These are phyloP conservation scores for Boletus sp. DNA, from an alignment of 768 basidiomycete genomes.

Conservation along the genomic window DNA sequence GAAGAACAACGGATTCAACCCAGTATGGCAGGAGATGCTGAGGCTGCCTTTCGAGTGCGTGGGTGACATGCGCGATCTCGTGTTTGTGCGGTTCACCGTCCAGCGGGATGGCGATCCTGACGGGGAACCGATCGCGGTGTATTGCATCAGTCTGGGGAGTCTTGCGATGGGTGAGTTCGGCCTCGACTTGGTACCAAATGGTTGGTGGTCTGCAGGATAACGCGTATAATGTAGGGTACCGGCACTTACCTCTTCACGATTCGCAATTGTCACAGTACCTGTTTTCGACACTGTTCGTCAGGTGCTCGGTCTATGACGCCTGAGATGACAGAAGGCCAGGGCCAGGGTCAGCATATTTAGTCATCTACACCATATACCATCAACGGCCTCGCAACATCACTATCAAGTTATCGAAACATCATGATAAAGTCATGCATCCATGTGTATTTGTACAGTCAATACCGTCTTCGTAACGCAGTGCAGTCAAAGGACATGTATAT, in stretches of 20 bases:
- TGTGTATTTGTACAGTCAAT: not conserved
- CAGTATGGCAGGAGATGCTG: slow-evolving; percentile 74
- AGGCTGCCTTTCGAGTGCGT: slow-evolving; percentile 73
- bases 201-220: not conserved
- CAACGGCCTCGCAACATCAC: too few relatives aligned
- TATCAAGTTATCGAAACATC: too few relatives aligned
- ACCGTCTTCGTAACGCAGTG: too few relatives aligned
- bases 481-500: too few relatives aligned
- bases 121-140: slow-evolving; percentile 66
- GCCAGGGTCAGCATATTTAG: too few relatives aligned
- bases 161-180: slow-evolving; percentile 64
- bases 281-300: slow-evolving; percentile 91
- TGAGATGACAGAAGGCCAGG: not conserved
- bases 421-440: too few relatives aligned
- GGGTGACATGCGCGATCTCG: slow-evolving; percentile 74
- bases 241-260: slow-evolving; percentile 89
- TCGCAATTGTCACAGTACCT: slow-evolving; percentile 82
- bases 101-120: slow-evolving; percentile 62
- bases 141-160: slow-evolving; percentile 69
- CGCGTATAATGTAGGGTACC: slow-evolving; percentile 58
- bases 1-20: slow-evolving; percentile 91
- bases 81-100: slow-evolving; percentile 81
- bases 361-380: too few relatives aligned
- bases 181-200: not conserved
- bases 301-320: slow-evolving; percentile 47